Conservation (phyloP, 805 yeast genomes). For the Candida krabiensis region DNA sequence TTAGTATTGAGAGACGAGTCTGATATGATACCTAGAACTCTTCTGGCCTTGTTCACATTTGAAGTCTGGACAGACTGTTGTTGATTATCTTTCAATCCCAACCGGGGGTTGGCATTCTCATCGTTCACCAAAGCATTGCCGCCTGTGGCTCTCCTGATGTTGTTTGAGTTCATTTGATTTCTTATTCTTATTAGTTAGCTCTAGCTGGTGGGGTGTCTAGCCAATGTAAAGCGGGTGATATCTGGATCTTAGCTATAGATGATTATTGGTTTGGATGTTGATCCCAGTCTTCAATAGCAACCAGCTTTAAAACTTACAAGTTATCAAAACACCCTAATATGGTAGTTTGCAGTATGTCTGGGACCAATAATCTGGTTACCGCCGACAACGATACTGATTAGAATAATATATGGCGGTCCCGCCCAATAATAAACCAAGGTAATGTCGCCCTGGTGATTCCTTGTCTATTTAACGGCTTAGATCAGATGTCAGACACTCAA, state of each 20-base stretch:
- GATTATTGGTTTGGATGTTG: background rate
- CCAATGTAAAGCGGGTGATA: constrained; percentile 17
- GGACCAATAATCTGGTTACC: too few relatives aligned
- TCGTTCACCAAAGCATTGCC: constrained; percentile 15
- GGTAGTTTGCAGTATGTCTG: too few relatives aligned
- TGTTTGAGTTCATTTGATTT: constrained; percentile 18
- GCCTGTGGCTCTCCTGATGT: constrained; percentile 11
- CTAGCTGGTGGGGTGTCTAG: constrained; percentile 11
- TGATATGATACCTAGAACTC: constrained; percentile 30
- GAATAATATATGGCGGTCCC: too few relatives aligned
- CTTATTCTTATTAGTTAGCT: constrained; percentile 18
- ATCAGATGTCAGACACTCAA: too few relatives aligned
- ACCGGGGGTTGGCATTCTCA: constrained; percentile 21
- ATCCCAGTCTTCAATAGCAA: too few relatives aligned
- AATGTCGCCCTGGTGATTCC: too few relatives aligned
- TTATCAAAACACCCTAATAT: too few relatives aligned
- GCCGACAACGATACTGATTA: too few relatives aligned
- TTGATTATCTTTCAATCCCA: constrained; percentile 3
- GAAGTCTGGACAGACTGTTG: constrained; percentile 5
- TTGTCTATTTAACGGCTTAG: too few relatives aligned
- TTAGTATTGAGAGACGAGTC: constrained; percentile 25
- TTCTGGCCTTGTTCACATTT: constrained; percentile 18
- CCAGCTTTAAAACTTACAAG: too few relatives aligned
- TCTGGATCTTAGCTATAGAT: constrained; percentile 8
- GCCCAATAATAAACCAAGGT: too few relatives aligned